Percentiles rank a stretch among this genome's conserved stretches.
phyloP scores from a whole-genome alignment of 352 stramenopile genomes.

The Phytophthora capsici region DNA sequence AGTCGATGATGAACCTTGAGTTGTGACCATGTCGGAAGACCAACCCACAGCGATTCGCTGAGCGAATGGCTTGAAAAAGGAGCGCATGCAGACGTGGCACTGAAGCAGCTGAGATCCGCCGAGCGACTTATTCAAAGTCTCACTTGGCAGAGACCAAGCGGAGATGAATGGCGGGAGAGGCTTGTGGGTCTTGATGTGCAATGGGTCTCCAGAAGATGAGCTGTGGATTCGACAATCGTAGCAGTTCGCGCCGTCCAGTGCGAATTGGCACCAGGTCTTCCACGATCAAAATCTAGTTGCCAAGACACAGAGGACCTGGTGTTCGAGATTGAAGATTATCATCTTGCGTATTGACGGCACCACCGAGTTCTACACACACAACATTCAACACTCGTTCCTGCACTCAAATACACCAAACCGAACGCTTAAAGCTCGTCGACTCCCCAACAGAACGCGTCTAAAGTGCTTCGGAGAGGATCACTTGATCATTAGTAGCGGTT shows the following conservation, averaged over 20 bases:
- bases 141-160: slow-evolving; percentile 21
- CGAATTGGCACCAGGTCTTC: too few relatives aligned
- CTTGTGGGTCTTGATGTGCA: slow-evolving; percentile 16
- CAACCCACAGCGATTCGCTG: slow-evolving; percentile 15
- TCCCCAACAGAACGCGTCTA: too few relatives aligned
- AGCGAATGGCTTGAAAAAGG: slow-evolving; percentile 22
- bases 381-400: too few relatives aligned
- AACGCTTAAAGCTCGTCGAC: background rate
- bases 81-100: slow-evolving; percentile 3
- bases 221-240: slow-evolving; percentile 20
- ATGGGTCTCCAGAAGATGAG: slow-evolving; percentile 6
- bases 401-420: background rate
- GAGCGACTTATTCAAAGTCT: slow-evolving; percentile 21
- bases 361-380: background rate
- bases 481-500: background rate
- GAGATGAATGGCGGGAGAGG: slow-evolving; percentile 17
- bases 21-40: slow-evolving; percentile 5
- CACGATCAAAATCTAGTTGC: too few relatives aligned
- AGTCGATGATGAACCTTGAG: background rate
- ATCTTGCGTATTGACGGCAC: background rate
- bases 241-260: too few relatives aligned
- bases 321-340: too few relatives aligned
- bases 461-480: too few relatives aligned
- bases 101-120: slow-evolving; percentile 11
- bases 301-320: too few relatives aligned